Base-by-base conservation (phyloP, 352 stramenopile genomes). In the Phytophthora hybrid region DNA sequence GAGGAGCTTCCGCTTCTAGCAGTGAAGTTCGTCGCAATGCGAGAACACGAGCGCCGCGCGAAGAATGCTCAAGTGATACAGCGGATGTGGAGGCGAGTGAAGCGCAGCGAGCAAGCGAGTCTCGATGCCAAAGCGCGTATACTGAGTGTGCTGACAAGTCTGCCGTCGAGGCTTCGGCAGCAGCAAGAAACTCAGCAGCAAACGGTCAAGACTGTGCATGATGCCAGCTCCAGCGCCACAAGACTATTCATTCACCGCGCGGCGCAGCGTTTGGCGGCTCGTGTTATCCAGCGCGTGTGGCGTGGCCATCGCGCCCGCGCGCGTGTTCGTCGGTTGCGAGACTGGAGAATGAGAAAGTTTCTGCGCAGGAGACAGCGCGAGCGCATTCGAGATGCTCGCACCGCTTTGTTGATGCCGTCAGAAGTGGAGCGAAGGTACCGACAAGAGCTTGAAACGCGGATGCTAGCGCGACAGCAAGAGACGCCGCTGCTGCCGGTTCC, bases 261-360 rank as follows among this genome's bases (percentile, higher is more conserved):
- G 13, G 37, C 53, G 3, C 71, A 76, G 14, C 76, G 81, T 29
- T 39, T 88, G 11, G 79, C 77, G 2, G 79, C 61, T 8, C 67
- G 75, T 3, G 49, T 82, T 6, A 78, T 92, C 10, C 84, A 92
- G 69, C 79, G 84, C 7, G 79, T 89, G 19, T 92, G 84, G 84
- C 75, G 82, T n/a, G 82, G 82, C 1, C 77, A 85, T 63, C 72
- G 73, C 26, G 79, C 73, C 10, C 78, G 82, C 13, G 32, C 68
- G 5, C 66, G 72, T 0, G 77, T 79, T 39, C 61, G 67, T 39
- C 63, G 57, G 1, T 16, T 87, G n/a, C 64, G 73, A 1, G 59
- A 77, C 1, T 78, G 59, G 63, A 78, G 71, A 16, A 60, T 61
- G 31, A 78, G 62, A 57, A 77, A 62, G 18, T 53, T 60, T 26